These are phyloP conservation scores for Ogataea chonburiensis DNA, from an alignment of 805 yeast genomes.

Conservation along the genomic window DNA sequence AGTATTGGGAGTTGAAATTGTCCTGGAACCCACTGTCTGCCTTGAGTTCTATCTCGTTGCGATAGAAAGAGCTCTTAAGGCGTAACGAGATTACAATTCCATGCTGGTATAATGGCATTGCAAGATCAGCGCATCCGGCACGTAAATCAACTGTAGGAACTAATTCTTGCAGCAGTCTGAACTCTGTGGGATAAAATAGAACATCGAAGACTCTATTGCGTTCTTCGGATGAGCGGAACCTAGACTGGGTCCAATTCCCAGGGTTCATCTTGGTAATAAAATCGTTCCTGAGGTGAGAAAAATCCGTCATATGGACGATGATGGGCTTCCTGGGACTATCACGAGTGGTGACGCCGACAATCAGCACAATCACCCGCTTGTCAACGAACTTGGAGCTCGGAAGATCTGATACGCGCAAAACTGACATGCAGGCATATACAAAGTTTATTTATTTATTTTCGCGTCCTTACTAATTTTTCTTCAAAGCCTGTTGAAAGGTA, in stretches of 20 bases:
- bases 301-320: slow-evolving; percentile 26
- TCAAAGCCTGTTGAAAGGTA: slow-evolving; percentile 28
- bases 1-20: slow-evolving; percentile 1
- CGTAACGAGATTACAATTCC: slow-evolving; percentile 12
- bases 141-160: not conserved
- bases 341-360: slow-evolving; percentile 24
- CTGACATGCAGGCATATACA: not conserved
- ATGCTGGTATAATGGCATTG: slow-evolving; percentile 1
- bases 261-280: slow-evolving; percentile 4
- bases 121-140: not conserved
- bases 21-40: slow-evolving; percentile 10
- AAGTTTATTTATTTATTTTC: not conserved
- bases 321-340: slow-evolving; percentile 14
- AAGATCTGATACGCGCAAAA: slow-evolving; percentile 8
- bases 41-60: slow-evolving; percentile 8
- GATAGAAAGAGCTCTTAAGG: slow-evolving; percentile 11
- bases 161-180: not conserved
- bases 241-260: not conserved
- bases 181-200: slow-evolving; percentile 7
- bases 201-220: slow-evolving; percentile 8
- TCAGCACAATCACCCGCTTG: slow-evolving; percentile 17
- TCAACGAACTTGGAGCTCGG: slow-evolving; percentile 10
- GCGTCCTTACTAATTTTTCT: no score
- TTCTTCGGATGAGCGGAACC: slow-evolving; percentile 1
- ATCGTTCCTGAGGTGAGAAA: slow-evolving; percentile 10